phyloP scores from a whole-genome alignment of 257 asterid species.

The Fraxinus anomala region DNA sequence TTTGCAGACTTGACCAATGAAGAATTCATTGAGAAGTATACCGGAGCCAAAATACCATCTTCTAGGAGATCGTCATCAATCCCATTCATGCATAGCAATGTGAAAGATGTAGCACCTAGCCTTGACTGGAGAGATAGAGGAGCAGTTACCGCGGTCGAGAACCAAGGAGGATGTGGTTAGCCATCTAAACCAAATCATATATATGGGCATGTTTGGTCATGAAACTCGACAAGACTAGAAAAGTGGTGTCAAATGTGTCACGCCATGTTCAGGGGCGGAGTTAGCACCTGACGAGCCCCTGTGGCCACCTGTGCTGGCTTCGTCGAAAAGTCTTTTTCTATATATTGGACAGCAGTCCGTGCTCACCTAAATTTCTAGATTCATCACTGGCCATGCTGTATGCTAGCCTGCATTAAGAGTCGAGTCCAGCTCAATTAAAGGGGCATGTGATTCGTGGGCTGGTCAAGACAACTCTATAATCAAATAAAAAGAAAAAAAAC shows the following conservation, averaged over 20 bases:
- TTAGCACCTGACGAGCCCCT: no score
- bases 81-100: neutral
- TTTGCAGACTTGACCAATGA: constrained; percentile 32
- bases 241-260: neutral
- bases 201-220: neutral
- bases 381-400: no score
- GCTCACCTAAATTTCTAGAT: no score
- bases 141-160: neutral
- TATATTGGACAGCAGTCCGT: no score
- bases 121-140: neutral
- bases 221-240: neutral
- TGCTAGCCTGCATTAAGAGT: neutral
- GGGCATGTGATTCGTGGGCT: neutral
- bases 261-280: no score
- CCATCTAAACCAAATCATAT: no score
- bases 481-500: neutral
- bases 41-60: constrained; percentile 2
- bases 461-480: neutral
- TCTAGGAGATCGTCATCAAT: neutral
- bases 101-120: neutral
- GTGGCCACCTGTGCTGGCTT: no score
- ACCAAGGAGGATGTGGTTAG: constrained; percentile 10
- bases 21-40: constrained; percentile 21
- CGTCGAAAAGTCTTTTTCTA: no score
- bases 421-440: neutral